A percentile compares a stretch with the other conserved stretches of the same genome.
Evolutionary conservation across 768 basidiomycete genomes (phyloP).

Genomic region (Leucocoprinus birnbaumii): DNA sequence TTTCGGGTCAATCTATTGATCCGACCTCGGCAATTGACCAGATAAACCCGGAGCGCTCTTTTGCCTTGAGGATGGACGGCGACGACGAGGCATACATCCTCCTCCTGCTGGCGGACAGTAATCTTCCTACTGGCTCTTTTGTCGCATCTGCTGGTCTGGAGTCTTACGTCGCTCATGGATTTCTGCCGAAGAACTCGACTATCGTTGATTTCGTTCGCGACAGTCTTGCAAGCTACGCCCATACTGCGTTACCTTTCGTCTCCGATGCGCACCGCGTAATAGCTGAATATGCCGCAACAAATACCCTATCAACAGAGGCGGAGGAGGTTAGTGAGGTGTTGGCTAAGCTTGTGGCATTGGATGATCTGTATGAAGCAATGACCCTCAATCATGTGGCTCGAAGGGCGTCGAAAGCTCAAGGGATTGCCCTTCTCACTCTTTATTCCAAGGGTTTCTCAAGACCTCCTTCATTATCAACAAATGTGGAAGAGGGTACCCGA

Average conservation of each 20-base stretch:
- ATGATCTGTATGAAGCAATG: slow-evolving; percentile 79
- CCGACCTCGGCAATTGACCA: too few relatives aligned
- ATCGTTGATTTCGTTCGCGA: slow-evolving; percentile 64
- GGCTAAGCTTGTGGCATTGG: slow-evolving; percentile 51
- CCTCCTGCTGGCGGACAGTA: slow-evolving; percentile 84
- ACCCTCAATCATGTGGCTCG: slow-evolving; percentile 88
- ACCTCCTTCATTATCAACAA: slow-evolving; percentile 35
- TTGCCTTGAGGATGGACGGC: slow-evolving; percentile 24
- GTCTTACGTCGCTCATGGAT: slow-evolving; percentile 85
- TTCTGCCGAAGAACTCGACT: slow-evolving; percentile 46
- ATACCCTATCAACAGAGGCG: slow-evolving; percentile 9
- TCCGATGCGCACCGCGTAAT: slow-evolving; percentile 60
- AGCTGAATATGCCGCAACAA: slow-evolving; percentile 17
- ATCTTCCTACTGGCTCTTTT: slow-evolving; percentile 96
- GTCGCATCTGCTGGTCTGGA: slow-evolving; percentile 94
- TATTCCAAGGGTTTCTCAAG: slow-evolving; percentile 78
- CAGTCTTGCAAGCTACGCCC: slow-evolving; percentile 76
- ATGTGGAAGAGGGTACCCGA: slow-evolving; percentile 19
- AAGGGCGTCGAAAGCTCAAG: slow-evolving; percentile 88
- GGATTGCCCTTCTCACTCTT: slow-evolving; percentile 87
- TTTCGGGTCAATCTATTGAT: too few relatives aligned
- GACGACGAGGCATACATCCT: slow-evolving; percentile 65
- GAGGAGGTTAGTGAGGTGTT: slow-evolving; percentile 28
- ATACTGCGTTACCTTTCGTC: slow-evolving; percentile 75
- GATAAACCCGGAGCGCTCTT: not conserved